Evolutionary conservation across 129 eudicot genomes (phyloP).

Genomic region (Chrysanthemum lavandulifolium): DNA sequence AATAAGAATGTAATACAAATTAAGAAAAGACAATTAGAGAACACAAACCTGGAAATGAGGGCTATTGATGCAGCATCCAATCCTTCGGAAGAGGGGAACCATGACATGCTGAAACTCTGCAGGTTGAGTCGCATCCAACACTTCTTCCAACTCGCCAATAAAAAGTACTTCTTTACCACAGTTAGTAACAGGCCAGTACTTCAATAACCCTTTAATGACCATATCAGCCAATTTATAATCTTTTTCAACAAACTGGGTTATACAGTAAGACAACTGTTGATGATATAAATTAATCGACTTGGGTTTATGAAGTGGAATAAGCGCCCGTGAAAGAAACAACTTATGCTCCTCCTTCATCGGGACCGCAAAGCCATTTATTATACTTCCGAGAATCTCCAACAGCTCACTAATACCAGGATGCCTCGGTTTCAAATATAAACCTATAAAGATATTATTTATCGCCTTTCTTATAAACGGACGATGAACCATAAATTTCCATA

Average conservation of each 20-base stretch:
- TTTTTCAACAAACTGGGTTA: slow-evolving; percentile 65
- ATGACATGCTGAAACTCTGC: slow-evolving; percentile 55
- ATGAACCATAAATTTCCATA: slow-evolving; percentile 68
- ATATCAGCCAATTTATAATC: slow-evolving; percentile 58
- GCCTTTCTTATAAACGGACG: slow-evolving; percentile 67
- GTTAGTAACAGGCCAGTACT: slow-evolving; percentile 68
- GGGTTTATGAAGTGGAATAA: slow-evolving; percentile 66
- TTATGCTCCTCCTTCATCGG: slow-evolving; percentile 79
- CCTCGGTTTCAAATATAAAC: slow-evolving; percentile 67
- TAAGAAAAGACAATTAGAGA: neutral
- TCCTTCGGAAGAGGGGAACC: slow-evolving; percentile 61
- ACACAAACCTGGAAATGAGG: slow-evolving; percentile 63
- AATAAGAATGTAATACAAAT: neutral
- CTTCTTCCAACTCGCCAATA: slow-evolving; percentile 62
- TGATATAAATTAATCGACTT: slow-evolving; percentile 53
- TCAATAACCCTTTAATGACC: slow-evolving; percentile 55
- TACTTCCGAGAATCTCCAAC: slow-evolving; percentile 70
- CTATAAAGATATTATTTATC: slow-evolving; percentile 60
- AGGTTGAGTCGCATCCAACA: slow-evolving; percentile 59
- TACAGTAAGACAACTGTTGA: slow-evolving; percentile 57
- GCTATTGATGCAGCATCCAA: slow-evolving; percentile 61
- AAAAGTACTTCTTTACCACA: slow-evolving; percentile 67
- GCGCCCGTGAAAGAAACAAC: slow-evolving; percentile 57
- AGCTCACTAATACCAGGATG: slow-evolving; percentile 58
- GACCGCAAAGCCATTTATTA: slow-evolving; percentile 62